Evolutionary conservation across 2,329 filamentous ascomycete species (phyloP).

Genomic region (Colletotrichum zoysiae): DNA sequence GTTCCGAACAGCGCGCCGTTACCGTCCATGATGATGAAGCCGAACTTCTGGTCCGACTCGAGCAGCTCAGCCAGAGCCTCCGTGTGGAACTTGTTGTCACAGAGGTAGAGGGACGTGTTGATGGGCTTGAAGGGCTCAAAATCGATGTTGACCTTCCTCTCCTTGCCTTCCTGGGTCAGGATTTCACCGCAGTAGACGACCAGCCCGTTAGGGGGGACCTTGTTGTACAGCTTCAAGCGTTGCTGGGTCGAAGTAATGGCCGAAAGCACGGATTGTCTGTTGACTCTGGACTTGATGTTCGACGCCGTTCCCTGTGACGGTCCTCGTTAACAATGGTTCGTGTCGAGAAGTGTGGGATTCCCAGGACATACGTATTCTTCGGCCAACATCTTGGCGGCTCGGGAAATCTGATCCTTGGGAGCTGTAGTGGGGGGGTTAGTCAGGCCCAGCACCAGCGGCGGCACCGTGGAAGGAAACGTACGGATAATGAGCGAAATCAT

Average conservation of each 20-base stretch:
- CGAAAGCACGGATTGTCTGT: constrained; percentile 96
- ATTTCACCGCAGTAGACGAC: constrained; percentile 99
- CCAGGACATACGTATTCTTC: constrained; percentile 90
- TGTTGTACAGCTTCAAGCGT: constrained; percentile 98
- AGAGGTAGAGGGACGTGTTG: constrained; percentile 99
- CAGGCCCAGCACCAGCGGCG: constrained; percentile 6
- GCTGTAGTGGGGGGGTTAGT: constrained; percentile 64
- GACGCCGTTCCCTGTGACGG: constrained; percentile 86
- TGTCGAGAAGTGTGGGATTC: constrained; percentile 1
- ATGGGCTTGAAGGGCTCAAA: constrained; percentile 99
- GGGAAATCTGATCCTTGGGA: constrained; percentile 97
- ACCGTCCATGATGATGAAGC: constrained; percentile 99
- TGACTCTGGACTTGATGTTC: constrained; percentile 99
- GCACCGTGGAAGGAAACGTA: constrained; percentile 52
- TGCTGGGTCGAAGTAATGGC: constrained; percentile 99
- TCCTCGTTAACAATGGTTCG: constrained; percentile 46
- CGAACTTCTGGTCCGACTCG: constrained; percentile 98
- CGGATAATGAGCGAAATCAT: constrained; percentile 99
- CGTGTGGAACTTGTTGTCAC: constrained; percentile 99
- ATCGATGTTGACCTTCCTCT: constrained; percentile 99
- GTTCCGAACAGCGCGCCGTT: constrained; percentile 98
- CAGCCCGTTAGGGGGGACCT: constrained; percentile 96
- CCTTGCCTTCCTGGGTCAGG: constrained; percentile 97
- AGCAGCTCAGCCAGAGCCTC: constrained; percentile 96
- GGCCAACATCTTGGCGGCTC: constrained; percentile 99